Conservation (phyloP, 2,329 filamentous ascomycete species). For the Tympanopsis confertula region DNA sequence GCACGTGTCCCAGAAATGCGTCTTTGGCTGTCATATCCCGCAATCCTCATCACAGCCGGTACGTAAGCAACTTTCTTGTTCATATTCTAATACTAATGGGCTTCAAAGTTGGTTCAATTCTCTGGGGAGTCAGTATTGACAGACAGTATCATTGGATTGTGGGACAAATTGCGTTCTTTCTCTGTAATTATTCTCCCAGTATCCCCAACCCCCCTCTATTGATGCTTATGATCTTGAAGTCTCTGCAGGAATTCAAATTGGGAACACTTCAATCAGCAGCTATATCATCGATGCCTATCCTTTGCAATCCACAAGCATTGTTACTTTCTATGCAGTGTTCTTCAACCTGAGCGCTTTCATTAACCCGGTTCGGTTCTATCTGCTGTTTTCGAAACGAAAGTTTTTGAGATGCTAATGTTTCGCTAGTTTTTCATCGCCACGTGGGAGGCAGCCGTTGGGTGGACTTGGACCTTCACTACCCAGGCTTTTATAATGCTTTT, state of each 20-base stretch:
- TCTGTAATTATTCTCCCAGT: constrained; percentile 31
- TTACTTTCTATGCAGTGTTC: constrained; percentile 41
- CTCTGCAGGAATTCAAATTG: constrained; percentile 41
- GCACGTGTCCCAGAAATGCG: constrained; percentile 38
- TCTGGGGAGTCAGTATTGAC: constrained; percentile 44
- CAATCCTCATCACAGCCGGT: constrained; percentile 29
- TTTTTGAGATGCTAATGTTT: neutral
- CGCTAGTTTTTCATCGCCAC: constrained; percentile 35
- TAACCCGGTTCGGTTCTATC: constrained; percentile 10
- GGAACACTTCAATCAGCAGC: constrained; percentile 36
- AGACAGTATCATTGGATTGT: constrained; percentile 41
- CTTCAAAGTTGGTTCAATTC: constrained; percentile 27
- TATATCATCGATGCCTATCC: constrained; percentile 46
- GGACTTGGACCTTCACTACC: constrained; percentile 35
- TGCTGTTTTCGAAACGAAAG: neutral
- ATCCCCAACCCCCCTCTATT: neutral
- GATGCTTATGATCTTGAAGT: constrained; percentile 17
- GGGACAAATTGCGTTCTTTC: constrained; percentile 40
- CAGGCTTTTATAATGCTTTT: constrained; percentile 32
- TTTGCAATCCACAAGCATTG: constrained; percentile 37
- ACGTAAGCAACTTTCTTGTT: constrained; percentile 4
- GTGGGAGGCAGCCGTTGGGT: constrained; percentile 31
- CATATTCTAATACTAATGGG: neutral
- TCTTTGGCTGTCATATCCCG: constrained; percentile 42
- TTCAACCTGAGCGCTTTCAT: constrained; percentile 36